Evolutionary conservation across 129 eudicot genomes (phyloP), one percentile per base, ranked within the genome.

Genomic region (Heracleum sosnowskyi): DNA sequence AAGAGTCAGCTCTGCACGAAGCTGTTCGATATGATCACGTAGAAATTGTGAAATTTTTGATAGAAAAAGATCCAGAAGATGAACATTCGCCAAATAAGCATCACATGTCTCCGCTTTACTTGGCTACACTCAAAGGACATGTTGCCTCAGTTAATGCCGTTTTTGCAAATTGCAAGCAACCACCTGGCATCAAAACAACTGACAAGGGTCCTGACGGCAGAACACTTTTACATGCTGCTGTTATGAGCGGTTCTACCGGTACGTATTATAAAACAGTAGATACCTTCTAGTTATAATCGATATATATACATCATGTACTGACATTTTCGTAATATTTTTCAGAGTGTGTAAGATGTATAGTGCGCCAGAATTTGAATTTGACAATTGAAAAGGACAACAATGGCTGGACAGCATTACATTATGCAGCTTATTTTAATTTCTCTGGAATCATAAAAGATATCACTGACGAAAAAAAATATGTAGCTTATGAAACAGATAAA

Each of bases 1-100:
- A 63, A 28, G 82, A 78, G 64, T 78, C 86, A 0, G 86, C 86
- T 18, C 46, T 83, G 69, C 86, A 83, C 26, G 80, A 78, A 78
- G 79, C 86, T 4, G 73, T 79, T 74, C 60, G 80, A 11, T 20
- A 36, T 45, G 8, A 44, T 15, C 26, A 40, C 33, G 26, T 64
- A 3, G 10, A 7, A 1, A 74, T 81, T 10, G 83, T 78, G 29
- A 63, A 37, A 63, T 18, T 78, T 39, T 36, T 85, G 64, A 40
- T 78, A 11, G 46, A 78, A 28, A 42, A 55, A 51, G 88, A 81
- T 74, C 44, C 71, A 1, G 36, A 66, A 1, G 53, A 42, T 74
- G 17, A 18, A 22, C 11, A 42, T 40, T 34, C 20, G 4, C 36
- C 78, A 1, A 85, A 85, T 57, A 79, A 74, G 8, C 40, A 36